These are phyloP conservation scores for Firmiana major DNA, from an alignment of 345 rosid species.

Conservation along the genomic window DNA sequence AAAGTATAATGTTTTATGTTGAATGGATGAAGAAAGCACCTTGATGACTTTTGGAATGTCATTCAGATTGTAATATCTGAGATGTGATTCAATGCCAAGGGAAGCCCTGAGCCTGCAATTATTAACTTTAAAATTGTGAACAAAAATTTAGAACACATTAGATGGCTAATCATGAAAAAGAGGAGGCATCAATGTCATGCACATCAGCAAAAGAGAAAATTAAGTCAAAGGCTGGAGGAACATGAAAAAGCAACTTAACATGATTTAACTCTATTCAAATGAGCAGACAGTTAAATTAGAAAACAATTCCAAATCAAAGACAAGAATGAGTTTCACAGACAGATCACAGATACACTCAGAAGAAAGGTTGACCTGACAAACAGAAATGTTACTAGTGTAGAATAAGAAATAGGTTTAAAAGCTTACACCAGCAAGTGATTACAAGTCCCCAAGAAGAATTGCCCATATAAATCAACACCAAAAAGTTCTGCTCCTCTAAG, in stretches of 20 bases:
- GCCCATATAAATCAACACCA: slow-evolving; percentile 75
- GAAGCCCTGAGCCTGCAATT: slow-evolving; percentile 54
- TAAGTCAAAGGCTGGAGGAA: neutral
- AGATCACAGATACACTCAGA: neutral
- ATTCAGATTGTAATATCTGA: slow-evolving; percentile 62
- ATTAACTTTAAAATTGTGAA: slow-evolving; percentile 3
- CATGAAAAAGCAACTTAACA: neutral
- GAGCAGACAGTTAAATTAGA: slow-evolving; percentile 1
- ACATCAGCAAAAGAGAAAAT: neutral
- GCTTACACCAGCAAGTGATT: slow-evolving; percentile 93
- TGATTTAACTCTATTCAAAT: neutral
- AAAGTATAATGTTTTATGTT: slow-evolving; percentile 39
- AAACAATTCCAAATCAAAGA: neutral
- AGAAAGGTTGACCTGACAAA: neutral
- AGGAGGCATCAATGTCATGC: neutral
- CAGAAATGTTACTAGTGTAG: neutral
- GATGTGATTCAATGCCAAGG: slow-evolving; percentile 29
- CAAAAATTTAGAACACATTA: neutral
- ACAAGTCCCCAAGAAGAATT: slow-evolving; percentile 88
- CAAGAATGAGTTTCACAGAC: neutral
- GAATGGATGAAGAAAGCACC: slow-evolving; percentile 54
- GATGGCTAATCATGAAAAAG: neutral
- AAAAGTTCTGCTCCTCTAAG: slow-evolving; percentile 78
- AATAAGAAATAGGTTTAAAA: slow-evolving; percentile 22
- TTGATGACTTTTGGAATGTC: slow-evolving; percentile 64